Base-by-base conservation (phyloP, 2,329 filamentous ascomycete genomes). In the Trichoderma asperellum region DNA sequence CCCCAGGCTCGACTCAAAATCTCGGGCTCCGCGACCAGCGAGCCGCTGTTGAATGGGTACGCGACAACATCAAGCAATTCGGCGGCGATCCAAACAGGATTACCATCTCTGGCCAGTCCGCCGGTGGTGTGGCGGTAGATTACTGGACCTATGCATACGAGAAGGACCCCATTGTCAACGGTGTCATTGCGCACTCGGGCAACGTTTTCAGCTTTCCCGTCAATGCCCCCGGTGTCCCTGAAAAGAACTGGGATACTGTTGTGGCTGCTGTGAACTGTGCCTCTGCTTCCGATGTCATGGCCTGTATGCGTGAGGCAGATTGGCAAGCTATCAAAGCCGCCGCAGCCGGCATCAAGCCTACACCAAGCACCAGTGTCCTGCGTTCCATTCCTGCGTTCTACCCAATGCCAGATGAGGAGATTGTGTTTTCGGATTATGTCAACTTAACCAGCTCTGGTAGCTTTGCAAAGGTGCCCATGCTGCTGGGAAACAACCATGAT, bases 81-180 rank as follows among this genome's bases (percentile, higher is more conserved):
- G 78, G 78, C 2, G 76, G 77, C 0, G 73, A 75, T 11, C 72
- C 76, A 1, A 47, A 56, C 2, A 77, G 75, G 29, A 78, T 80
- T n/a, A 79, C 78, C 24, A 75, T 79, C n/a, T 71, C 74, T 5
- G 78, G 78, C 2, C 75, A 80, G 69, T 79, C 78, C 2, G 78
- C 78, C 0, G 78, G 78, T 0, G 74, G 78, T 0, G 77, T 81
- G 0, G 75, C 79, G 0, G 81, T 81, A 0, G 84, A 86, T 71
- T 81, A 82, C 73, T 84, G 82, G 77, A 79, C 82, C 5, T 86
- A 85, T 63, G 82, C 85, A 3, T 85, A 83, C 83, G 59, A 72
- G 2, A 68, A 82, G 0, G 83, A 87, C 53, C 83, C 85, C 6
- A 87, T 87, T 29, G 80, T 81, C n/a, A 74, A 78, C 7, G 83